A percentile compares a stretch with the other conserved stretches of the same genome.
phyloP scores from a whole-genome alignment of 2,329 filamentous ascomycete species.

The Ophiostoma ips region DNA sequence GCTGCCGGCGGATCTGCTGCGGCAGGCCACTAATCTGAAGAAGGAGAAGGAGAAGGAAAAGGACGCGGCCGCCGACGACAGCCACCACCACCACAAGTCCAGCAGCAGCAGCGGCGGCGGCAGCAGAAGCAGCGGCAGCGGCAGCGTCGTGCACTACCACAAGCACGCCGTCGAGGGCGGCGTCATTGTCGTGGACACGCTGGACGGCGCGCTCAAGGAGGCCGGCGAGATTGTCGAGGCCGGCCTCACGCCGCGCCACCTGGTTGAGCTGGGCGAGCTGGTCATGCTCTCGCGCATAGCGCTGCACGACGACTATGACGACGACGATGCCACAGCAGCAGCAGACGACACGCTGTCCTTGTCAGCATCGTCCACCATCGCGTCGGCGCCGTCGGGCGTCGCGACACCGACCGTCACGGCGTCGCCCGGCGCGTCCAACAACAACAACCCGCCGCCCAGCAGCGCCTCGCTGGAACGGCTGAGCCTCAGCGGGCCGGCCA shows the following conservation, averaged over 20 bases:
- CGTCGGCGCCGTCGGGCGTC: slow-evolving; percentile 6
- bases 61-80: slow-evolving; percentile 6
- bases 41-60: not conserved
- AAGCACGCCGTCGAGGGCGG: slow-evolving; percentile 51
- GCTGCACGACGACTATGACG: slow-evolving; percentile 22
- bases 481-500: slow-evolving; percentile 7
- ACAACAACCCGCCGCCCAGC: not conserved
- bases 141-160: slow-evolving; percentile 48
- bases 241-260: slow-evolving; percentile 54
- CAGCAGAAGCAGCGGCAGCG: slow-evolving; percentile 16
- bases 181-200: slow-evolving; percentile 58
- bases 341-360: not conserved
- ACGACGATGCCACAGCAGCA: no score
- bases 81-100: no score
- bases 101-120: slow-evolving; percentile 24
- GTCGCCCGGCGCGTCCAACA: not conserved
- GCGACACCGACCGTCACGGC: not conserved
- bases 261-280: slow-evolving; percentile 82
- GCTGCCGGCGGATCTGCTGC: slow-evolving; percentile 61
- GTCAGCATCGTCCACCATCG: not conserved
- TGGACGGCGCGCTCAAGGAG: slow-evolving; percentile 67
- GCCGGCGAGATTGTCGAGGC: slow-evolving; percentile 79
- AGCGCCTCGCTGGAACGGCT: slow-evolving; percentile 8
- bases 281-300: slow-evolving; percentile 42
- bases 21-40: slow-evolving; percentile 35